Percentiles rank a stretch among this genome's conserved stretches.
Evolutionary conservation across 495 filamentous ascomycete species (phyloP).

Genomic region (Aspergillus coremiiformis): DNA sequence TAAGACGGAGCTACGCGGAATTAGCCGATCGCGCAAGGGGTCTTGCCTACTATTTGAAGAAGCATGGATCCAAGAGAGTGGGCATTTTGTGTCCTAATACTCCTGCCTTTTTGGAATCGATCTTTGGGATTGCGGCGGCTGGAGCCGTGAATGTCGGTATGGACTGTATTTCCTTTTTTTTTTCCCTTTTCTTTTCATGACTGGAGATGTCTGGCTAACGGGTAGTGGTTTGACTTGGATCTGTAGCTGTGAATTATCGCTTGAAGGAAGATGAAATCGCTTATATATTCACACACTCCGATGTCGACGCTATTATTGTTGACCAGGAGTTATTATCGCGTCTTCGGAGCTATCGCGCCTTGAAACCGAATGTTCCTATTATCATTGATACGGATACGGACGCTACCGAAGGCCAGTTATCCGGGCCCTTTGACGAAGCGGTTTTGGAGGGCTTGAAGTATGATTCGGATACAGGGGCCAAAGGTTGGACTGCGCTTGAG

Average conservation of each 20-base stretch:
- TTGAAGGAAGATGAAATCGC: constrained; percentile 79
- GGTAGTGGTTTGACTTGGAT: background rate
- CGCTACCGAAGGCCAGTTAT: constrained; percentile 61
- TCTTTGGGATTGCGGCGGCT: constrained; percentile 83
- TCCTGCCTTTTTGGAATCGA: constrained; percentile 82
- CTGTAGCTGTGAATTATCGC: constrained; percentile 75
- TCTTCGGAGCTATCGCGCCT: constrained; percentile 54
- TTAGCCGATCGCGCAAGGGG: constrained; percentile 79
- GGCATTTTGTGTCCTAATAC: constrained; percentile 89
- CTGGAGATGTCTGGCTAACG: background rate
- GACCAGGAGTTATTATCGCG: constrained; percentile 71
- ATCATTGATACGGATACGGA: constrained; percentile 85
- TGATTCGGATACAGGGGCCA: constrained; percentile 52
- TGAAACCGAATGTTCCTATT: constrained; percentile 54
- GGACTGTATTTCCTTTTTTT: background rate
- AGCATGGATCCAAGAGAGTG: constrained; percentile 58
- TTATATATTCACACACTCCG: constrained; percentile 81
- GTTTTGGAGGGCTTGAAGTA: constrained; percentile 70
- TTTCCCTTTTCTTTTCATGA: background rate
- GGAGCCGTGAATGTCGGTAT: constrained; percentile 68
- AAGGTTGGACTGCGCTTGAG: constrained; percentile 73
- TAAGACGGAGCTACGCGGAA: constrained; percentile 71
- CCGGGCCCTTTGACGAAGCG: constrained; percentile 76
- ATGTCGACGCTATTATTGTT: constrained; percentile 82
- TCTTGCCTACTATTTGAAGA: constrained; percentile 75